Evolutionary conservation across 2,329 filamentous ascomycete species (phyloP).

Genomic region (Stemphylium vesicarium): DNA sequence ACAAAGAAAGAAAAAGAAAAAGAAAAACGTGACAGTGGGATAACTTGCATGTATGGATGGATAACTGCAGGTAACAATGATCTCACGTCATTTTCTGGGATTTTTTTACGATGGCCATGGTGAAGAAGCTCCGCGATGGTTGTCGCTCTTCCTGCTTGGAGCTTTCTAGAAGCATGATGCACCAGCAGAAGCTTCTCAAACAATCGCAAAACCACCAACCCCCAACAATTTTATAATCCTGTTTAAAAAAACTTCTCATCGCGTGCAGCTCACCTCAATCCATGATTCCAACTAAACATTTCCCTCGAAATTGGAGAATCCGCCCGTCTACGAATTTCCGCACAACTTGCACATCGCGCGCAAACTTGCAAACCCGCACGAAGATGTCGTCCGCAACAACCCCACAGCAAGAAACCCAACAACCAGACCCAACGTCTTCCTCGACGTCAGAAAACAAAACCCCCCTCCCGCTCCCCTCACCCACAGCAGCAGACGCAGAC

Average conservation of each 20-base stretch:
- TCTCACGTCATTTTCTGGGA: background rate
- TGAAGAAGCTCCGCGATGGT: background rate
- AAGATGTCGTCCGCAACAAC: too few relatives aligned
- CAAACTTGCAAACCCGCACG: background rate
- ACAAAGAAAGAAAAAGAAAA: background rate
- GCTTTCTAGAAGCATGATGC: conserved; percentile 4
- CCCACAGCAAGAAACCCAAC: too few relatives aligned
- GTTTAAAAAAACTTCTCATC: background rate
- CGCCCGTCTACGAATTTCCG: background rate
- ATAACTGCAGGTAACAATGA: background rate
- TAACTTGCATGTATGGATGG: background rate
- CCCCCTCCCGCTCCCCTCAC: conserved; percentile 8
- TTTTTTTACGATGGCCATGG: too few relatives aligned
- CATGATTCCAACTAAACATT: background rate
- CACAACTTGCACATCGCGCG: background rate
- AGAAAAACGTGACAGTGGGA: background rate
- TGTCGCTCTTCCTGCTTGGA: background rate
- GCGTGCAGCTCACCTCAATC: background rate
- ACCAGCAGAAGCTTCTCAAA: background rate
- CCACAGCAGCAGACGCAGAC: background rate
- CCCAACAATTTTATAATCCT: background rate
- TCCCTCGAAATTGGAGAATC: background rate
- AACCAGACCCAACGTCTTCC: background rate
- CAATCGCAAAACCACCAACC: background rate
- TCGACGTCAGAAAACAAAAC: background rate